phyloP scores from a whole-genome alignment of 306 rosid genomes.

The Calophaca sinica region DNA sequence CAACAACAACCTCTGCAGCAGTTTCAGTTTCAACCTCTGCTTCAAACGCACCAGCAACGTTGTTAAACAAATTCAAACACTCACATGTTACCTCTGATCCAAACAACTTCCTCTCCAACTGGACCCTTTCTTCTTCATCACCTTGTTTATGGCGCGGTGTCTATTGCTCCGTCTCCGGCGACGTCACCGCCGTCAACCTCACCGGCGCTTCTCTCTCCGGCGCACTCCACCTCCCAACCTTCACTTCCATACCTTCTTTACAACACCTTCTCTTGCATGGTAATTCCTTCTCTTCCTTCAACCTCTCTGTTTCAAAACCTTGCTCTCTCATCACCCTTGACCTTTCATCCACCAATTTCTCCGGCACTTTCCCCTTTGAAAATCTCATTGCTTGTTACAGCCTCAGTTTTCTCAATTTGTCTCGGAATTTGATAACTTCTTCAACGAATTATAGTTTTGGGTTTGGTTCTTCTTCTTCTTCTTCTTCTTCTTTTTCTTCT shows the following conservation, averaged over 20 bases:
- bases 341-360: constrained; percentile 67
- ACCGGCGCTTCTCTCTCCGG: constrained; percentile 62
- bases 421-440: constrained; percentile 53
- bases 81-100: constrained; percentile 64
- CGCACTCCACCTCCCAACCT: constrained; percentile 47
- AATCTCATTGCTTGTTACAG: constrained; percentile 41
- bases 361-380: constrained; percentile 49
- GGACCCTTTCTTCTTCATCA: constrained; percentile 40
- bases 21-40: neutral
- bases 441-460: neutral
- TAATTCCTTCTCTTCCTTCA: constrained; percentile 56
- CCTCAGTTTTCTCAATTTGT: constrained; percentile 58
- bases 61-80: constrained; percentile 58
- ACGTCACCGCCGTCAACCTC: constrained; percentile 57
- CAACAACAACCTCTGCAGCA: neutral
- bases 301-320: constrained; percentile 39
- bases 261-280: constrained; percentile 48
- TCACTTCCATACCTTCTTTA: constrained; percentile 58
- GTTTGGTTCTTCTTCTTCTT: constrained; percentile 47
- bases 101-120: constrained; percentile 52
- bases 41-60: neutral
- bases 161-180: constrained; percentile 55
- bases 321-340: constrained; percentile 57
- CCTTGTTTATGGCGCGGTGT: constrained; percentile 65
- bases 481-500: constrained; percentile 53